Evolutionary conservation across 441 rosid genomes (phyloP), one percentile per base, ranked within the genome.

Genomic region (Francoa sonchifolia): DNA sequence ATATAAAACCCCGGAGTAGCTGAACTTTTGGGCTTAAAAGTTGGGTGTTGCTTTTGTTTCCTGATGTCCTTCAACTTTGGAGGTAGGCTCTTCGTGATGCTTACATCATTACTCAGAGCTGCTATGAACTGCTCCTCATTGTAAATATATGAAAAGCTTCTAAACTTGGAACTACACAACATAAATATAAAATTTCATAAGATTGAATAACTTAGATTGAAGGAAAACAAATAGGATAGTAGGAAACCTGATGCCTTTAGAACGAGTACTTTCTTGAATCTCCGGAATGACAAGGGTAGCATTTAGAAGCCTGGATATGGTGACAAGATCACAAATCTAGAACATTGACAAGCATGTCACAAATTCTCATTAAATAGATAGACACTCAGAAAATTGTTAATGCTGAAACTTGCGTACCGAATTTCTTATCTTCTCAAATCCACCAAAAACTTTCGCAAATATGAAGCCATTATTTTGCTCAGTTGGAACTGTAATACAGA

Each of bases 261-360:
- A 23, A 23, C 20, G 44, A 19, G 40, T 50, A 32, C 55, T 50
- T 23, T 40, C 55, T 22, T 50, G 55, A 31, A 50, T 50, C 47
- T 50, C 55, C 1, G 55, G 55, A 19, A 50, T 50, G n/a, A 50
- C 55, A 8, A 50, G 55, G 18, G 55, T 50, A 22, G 47, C 55
- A 50, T 50, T 50, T 18, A 50, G 32, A 11, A 50, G 55, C 46
- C 55, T 50, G 32, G 55, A 32, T 21, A 50, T 27, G n/a, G 39
- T 34, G 0, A 50, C 47, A 7, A 50, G 44, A 40, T 50, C 55
- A 11, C 47, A 50, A 21, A 50, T 31, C 55, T 50, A 50, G 47
- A 17, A 50, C 13, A 19, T 22, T 25, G 44, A n/a, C n/a, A 39
- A 50, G 22, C 8, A 19, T 14, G 15, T 28, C 4, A 29, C 1